A percentile compares a stretch with the other conserved stretches of the same genome.
Evolutionary conservation across 2,329 filamentous ascomycete species (phyloP).

Genomic region (Thielaviopsis musarum): DNA sequence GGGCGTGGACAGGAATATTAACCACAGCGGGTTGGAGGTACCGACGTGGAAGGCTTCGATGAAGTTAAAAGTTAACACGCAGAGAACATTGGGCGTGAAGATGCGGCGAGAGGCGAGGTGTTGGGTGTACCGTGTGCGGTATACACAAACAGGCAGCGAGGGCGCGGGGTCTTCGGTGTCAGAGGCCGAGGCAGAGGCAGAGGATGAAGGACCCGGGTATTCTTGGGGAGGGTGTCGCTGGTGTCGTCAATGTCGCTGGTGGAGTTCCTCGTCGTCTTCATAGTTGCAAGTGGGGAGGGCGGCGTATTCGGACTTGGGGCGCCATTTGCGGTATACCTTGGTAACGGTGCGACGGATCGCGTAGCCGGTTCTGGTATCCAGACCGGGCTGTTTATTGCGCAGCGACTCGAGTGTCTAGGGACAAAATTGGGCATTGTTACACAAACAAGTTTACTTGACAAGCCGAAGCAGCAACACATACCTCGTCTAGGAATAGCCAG

Average conservation of each 20-base stretch:
- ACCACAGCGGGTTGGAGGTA: slow-evolving; percentile 61
- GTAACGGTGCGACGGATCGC: neutral
- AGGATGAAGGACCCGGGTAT: neutral
- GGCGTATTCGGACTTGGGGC: neutral
- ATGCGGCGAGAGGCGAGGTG: slow-evolving; percentile 35
- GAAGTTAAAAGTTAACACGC: slow-evolving; percentile 47
- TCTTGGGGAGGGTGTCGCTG: neutral
- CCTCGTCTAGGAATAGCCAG: slow-evolving; percentile 36
- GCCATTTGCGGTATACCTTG: neutral
- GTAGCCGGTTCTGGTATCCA: slow-evolving; percentile 25
- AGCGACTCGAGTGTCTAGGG: slow-evolving; percentile 30
- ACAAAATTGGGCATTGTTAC: neutral
- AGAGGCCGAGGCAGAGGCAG: slow-evolving; percentile 10
- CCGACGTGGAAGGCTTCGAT: slow-evolving; percentile 57
- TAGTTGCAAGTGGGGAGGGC: neutral
- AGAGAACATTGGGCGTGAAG: slow-evolving; percentile 35
- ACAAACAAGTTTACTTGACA: neutral
- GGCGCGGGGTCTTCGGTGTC: slow-evolving; percentile 4
- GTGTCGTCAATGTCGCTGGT: neutral
- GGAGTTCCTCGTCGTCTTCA: neutral
- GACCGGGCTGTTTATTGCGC: slow-evolving; percentile 22
- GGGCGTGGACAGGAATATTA: slow-evolving; percentile 59
- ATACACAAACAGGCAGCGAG: slow-evolving; percentile 9
- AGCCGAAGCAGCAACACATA: slow-evolving; percentile 14
- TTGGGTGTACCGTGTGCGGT: slow-evolving; percentile 24